Conservation (phyloP, 2,329 filamentous ascomycete species). For the Saccharata proteae region DNA sequence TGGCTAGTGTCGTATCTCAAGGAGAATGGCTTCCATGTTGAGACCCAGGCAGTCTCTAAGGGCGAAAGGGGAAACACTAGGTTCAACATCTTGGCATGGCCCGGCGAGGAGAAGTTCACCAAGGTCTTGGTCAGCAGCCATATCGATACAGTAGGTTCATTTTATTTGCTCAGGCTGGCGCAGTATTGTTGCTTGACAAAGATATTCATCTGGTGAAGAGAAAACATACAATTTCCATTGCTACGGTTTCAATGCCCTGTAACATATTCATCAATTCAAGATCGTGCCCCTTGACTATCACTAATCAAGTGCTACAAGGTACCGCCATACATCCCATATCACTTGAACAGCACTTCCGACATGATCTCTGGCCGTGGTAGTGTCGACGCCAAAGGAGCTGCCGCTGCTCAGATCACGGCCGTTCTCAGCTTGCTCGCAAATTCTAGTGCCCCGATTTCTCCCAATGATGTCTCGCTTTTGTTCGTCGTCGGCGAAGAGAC, state of each 20-base stretch:
- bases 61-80: constrained; percentile 21
- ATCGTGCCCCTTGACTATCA: too few species aligned
- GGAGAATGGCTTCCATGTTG: constrained; percentile 47
- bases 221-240: too few species aligned
- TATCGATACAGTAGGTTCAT: constrained; percentile 54
- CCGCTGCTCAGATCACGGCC: constrained; percentile 65
- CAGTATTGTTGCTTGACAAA: too few species aligned
- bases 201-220: too few species aligned
- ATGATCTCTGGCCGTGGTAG: constrained; percentile 59
- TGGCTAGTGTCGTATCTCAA: constrained; percentile 58
- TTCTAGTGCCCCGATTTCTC: constrained; percentile 20
- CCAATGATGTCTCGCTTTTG: constrained; percentile 39
- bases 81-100: constrained; percentile 68
- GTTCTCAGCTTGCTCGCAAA: constrained; percentile 39
- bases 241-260: too few species aligned
- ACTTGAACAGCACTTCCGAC: constrained; percentile 34
- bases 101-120: constrained; percentile 36
- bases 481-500: constrained; percentile 74
- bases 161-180: too few species aligned
- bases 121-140: constrained; percentile 63
- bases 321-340: constrained; percentile 61
- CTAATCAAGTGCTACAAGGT: too few species aligned
- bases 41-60: constrained; percentile 39
- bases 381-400: constrained; percentile 46
- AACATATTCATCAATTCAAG: too few species aligned